Conservation (phyloP, 371 early-diverging fungal genomes). For the Mucor lusitanicus region DNA sequence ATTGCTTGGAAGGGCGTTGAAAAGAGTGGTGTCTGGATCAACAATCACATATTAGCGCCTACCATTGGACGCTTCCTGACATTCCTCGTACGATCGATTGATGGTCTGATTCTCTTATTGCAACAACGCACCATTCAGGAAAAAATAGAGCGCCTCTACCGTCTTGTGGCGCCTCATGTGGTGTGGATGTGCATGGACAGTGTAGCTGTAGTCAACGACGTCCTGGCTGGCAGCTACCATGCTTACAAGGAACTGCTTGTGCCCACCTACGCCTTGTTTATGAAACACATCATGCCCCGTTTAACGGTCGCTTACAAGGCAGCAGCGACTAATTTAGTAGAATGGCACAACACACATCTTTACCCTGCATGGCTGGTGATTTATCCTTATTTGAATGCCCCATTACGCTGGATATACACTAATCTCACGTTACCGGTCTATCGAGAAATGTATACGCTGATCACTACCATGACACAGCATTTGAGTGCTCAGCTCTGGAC, state of each 20-base stretch:
- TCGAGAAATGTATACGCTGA: not conserved
- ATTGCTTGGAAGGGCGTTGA: not conserved
- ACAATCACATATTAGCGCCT: conserved; percentile 2
- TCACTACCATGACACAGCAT: not conserved
- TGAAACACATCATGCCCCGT: conserved; percentile 20
- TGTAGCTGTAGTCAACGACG: not conserved
- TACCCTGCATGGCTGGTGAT: conserved; percentile 14
- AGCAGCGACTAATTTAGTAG: not conserved
- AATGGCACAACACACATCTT: not conserved
- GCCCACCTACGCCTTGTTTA: conserved; percentile 15
- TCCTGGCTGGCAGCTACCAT: not conserved
- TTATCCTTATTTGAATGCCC: conserved; percentile 12
- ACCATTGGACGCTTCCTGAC: conserved; percentile 18
- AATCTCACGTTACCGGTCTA: conserved; percentile 6
- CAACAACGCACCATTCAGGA: conserved; percentile 15
- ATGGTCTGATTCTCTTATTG: conserved; percentile 11
- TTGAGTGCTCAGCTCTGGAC: not conserved
- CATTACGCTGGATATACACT: conserved; percentile 4
- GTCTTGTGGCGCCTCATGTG: conserved; percentile 3
- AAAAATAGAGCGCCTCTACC: conserved; percentile 1
- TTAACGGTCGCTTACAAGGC: conserved; percentile 14
- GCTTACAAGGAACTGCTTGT: not conserved
- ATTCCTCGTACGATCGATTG: conserved; percentile 13
- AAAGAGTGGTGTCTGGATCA: not conserved
- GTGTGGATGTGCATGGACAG: conserved; percentile 3